Conservation (phyloP, 345 rosid genomes). For the Eucalyptus marginata region DNA sequence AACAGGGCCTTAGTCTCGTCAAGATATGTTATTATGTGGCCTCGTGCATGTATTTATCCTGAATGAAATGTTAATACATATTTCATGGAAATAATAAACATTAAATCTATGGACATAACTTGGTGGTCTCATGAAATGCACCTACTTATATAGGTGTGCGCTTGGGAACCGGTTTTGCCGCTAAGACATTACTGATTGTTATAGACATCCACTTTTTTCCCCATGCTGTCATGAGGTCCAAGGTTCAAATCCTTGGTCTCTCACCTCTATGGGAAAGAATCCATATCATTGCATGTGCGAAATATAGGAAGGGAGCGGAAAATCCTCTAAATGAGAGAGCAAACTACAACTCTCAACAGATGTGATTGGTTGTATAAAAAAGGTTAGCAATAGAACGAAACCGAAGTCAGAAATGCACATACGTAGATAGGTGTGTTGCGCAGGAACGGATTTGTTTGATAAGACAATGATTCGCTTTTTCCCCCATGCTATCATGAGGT, state of each 20-base stretch:
- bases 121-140: background rate
- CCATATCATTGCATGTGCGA: background rate
- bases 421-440: fast-evolving
- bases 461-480: too few species aligned
- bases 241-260: background rate
- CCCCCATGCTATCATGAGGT: too few species aligned
- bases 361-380: background rate
- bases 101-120: background rate
- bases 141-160: background rate
- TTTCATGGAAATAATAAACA: background rate
- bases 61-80: background rate
- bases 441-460: fast-evolving
- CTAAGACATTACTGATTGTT: background rate
- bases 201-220: background rate
- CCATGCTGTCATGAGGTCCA: background rate
- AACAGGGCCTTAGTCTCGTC: background rate
- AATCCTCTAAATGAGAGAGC: background rate
- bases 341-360: too few species aligned
- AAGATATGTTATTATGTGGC: background rate
- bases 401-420: background rate
- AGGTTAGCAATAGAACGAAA: background rate
- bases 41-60: background rate
- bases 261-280: background rate
- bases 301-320: background rate
- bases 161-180: background rate